Evolutionary conservation across 2,329 filamentous ascomycete genomes (phyloP).

Genomic region (Escovopsis sp.): DNA sequence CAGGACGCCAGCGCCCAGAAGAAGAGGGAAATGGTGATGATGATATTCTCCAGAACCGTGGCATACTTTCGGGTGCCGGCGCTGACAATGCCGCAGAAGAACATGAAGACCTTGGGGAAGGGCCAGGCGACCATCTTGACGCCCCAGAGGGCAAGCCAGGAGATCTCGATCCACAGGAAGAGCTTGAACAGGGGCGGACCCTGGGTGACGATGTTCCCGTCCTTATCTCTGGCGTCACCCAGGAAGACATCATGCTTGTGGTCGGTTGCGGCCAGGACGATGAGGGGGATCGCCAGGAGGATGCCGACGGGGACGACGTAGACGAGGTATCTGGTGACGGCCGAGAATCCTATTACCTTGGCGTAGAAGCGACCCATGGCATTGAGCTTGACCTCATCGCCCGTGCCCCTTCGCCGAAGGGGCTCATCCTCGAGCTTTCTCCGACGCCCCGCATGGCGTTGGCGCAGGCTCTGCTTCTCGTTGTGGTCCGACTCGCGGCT

Average conservation of each 20-base stretch:
- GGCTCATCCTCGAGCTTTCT: constrained; percentile 28
- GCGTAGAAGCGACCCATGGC: constrained; percentile 51
- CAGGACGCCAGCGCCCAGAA: constrained; percentile 51
- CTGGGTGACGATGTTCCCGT: constrained; percentile 2
- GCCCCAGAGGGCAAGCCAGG: constrained; percentile 52
- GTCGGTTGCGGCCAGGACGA: constrained; percentile 34
- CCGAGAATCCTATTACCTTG: constrained; percentile 47
- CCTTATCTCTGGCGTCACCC: constrained; percentile 14
- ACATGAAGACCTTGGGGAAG: constrained; percentile 48
- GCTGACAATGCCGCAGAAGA: constrained; percentile 53
- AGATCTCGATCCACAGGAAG: constrained; percentile 53
- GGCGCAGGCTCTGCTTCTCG: constrained; percentile 27
- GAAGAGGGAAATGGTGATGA: constrained; percentile 52
- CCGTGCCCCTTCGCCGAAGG: constrained; percentile 27
- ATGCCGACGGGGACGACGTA: constrained; percentile 51
- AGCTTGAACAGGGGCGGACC: constrained; percentile 42
- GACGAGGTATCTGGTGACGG: constrained; percentile 50
- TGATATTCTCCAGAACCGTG: constrained; percentile 45
- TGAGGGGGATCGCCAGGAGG: constrained; percentile 44
- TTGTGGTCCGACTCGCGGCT: constrained; percentile 17
- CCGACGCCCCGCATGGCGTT: constrained; percentile 27
- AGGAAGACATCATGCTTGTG: constrained; percentile 22
- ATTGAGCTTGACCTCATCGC: constrained; percentile 42
- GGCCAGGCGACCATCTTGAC: constrained; percentile 49
- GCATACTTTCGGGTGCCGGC: constrained; percentile 57